Conservation (phyloP, 2,329 filamentous ascomycete species). For the Fusarium praegraminearum region DNA sequence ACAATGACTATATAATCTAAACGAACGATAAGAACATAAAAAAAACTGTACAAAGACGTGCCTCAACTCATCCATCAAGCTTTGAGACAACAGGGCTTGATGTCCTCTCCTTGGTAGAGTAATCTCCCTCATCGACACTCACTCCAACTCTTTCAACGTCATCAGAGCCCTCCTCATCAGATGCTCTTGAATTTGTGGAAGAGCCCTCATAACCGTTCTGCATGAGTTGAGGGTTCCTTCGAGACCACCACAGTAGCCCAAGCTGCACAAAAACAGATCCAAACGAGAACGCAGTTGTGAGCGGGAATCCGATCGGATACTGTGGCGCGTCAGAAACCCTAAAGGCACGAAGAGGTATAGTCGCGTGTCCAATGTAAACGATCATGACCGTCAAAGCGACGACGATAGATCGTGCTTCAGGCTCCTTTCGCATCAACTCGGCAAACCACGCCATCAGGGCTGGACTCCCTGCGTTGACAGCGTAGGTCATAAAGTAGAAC, state of each 20-base stretch:
- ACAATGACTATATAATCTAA: neutral
- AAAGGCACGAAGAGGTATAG: slow-evolving; percentile 54
- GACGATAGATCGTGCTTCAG: slow-evolving; percentile 53
- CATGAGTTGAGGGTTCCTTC: slow-evolving; percentile 32
- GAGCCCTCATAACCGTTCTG: slow-evolving; percentile 41
- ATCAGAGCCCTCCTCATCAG: slow-evolving; percentile 37
- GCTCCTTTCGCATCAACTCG: slow-evolving; percentile 52
- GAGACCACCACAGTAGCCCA: slow-evolving; percentile 49
- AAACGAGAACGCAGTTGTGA: slow-evolving; percentile 51
- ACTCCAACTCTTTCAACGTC: slow-evolving; percentile 4
- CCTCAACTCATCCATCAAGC: neutral
- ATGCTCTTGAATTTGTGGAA: slow-evolving; percentile 19
- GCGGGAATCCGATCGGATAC: slow-evolving; percentile 55
- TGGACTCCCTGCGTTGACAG: slow-evolving; percentile 51
- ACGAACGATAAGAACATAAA: too few species aligned
- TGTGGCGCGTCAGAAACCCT: slow-evolving; percentile 52
- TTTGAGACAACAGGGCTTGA: slow-evolving; percentile 12
- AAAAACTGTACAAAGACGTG: neutral
- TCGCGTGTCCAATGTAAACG: slow-evolving; percentile 55
- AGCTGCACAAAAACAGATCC: slow-evolving; percentile 51
- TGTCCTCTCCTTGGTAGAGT: slow-evolving; percentile 8
- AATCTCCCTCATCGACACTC: slow-evolving; percentile 8
- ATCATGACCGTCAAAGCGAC: slow-evolving; percentile 55
- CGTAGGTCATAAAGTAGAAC: slow-evolving; percentile 55
- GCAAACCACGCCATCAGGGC: slow-evolving; percentile 55